phyloP scores from a whole-genome alignment of 176 grass and related monocot genomes.

The bread wheat (Triticum aestivum) region DNA sequence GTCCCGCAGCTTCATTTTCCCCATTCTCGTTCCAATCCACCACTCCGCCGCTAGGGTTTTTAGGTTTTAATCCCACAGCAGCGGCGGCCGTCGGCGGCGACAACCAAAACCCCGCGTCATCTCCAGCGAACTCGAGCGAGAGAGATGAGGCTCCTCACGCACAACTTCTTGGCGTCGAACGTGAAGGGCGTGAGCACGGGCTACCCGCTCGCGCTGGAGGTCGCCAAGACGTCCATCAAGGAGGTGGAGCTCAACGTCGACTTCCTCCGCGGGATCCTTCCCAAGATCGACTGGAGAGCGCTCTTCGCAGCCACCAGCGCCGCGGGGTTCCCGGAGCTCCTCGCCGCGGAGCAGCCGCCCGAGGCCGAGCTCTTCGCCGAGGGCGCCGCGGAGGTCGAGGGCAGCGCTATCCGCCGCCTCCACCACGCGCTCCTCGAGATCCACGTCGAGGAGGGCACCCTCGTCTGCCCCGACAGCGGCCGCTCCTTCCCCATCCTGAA shows the following conservation, averaged over 20 bases:
- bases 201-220: conserved; percentile 75
- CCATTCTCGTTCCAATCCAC: neutral
- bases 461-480: conserved; percentile 78
- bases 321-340: conserved; percentile 53
- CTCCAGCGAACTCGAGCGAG: neutral
- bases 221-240: conserved; percentile 65
- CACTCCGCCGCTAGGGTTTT: conserved; percentile 47
- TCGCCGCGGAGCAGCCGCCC: conserved; percentile 40
- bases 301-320: conserved; percentile 55
- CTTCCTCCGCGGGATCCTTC: conserved; percentile 86
- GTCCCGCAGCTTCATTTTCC: neutral
- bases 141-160: conserved; percentile 82
- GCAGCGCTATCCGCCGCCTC: conserved; percentile 67
- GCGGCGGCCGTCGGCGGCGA: neutral
- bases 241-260: conserved; percentile 94
- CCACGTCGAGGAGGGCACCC: conserved; percentile 77
- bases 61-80: conserved; percentile 22
- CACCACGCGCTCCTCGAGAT: conserved; percentile 91
- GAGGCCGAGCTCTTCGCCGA: conserved; percentile 66
- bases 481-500: conserved; percentile 81
- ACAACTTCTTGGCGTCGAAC: conserved; percentile 87
- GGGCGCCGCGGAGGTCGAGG: conserved; percentile 51
- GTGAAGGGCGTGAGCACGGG: conserved; percentile 66
- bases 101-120: neutral
- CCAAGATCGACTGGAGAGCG: conserved; percentile 89